Percentiles rank a stretch among this genome's conserved stretches.
These are phyloP conservation scores for Termitomyces sp. DNA, from an alignment of 768 basidiomycete genomes.

Conservation along the genomic window DNA sequence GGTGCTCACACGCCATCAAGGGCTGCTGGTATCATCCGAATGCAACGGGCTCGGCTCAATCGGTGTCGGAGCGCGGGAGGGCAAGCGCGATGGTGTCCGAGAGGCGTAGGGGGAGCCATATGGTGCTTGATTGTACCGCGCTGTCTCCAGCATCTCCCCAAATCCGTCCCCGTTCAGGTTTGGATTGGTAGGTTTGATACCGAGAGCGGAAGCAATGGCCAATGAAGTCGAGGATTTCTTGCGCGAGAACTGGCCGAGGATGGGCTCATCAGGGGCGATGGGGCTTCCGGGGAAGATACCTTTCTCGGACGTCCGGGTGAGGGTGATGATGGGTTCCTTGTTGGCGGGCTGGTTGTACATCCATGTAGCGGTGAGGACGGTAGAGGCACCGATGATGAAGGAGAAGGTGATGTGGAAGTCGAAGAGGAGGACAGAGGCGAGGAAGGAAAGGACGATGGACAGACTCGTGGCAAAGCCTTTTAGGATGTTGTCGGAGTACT, in stretches of 20 bases:
- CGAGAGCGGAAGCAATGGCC: slow-evolving; percentile 52
- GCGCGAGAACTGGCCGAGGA: slow-evolving; percentile 57
- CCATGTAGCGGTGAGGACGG: slow-evolving; percentile 88
- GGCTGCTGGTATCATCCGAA: slow-evolving; percentile 14
- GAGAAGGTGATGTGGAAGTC: slow-evolving; percentile 84
- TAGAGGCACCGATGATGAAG: slow-evolving; percentile 82
- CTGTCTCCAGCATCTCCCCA: slow-evolving; percentile 33
- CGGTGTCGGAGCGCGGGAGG: slow-evolving; percentile 33
- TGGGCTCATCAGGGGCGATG: slow-evolving; percentile 51
- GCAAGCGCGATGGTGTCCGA: slow-evolving; percentile 29
- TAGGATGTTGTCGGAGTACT: slow-evolving; percentile 92
- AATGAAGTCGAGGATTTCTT: slow-evolving; percentile 43
- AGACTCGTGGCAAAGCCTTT: slow-evolving; percentile 98
- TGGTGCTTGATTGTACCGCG: slow-evolving; percentile 36
- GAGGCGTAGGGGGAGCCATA: slow-evolving; percentile 44
- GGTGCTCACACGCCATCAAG: slow-evolving; percentile 3
- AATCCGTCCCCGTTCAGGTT: slow-evolving; percentile 15
- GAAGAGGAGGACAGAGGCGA: slow-evolving; percentile 90
- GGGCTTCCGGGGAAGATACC: slow-evolving; percentile 30
- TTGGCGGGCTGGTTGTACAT: slow-evolving; percentile 84
- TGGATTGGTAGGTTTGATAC: slow-evolving; percentile 27
- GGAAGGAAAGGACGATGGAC: slow-evolving; percentile 92
- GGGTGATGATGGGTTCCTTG: slow-evolving; percentile 28
- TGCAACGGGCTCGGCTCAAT: slow-evolving; percentile 19
- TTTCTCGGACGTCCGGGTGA: slow-evolving; percentile 26